These are phyloP conservation scores for Auricularia sp. DNA, from an alignment of 768 basidiomycete genomes.

Conservation along the genomic window DNA sequence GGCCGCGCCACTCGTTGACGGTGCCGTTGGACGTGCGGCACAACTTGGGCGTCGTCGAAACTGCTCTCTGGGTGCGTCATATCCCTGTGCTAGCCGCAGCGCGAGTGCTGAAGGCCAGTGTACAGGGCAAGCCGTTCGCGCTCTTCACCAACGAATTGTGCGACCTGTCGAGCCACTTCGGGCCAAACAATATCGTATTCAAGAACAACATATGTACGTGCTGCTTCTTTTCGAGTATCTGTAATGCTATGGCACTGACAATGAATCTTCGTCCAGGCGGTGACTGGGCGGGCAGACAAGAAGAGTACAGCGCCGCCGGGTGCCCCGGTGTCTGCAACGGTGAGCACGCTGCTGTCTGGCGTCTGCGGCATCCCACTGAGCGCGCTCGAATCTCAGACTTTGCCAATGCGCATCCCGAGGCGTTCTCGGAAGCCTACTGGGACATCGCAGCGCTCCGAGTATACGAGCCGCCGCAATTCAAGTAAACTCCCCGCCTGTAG, in stretches of 20 bases:
- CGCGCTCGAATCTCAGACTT: background rate
- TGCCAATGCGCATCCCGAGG: slow-evolving; percentile 5
- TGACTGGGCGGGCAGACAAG: slow-evolving; percentile 42
- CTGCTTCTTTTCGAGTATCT: background rate
- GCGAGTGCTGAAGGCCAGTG: background rate
- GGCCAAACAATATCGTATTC: slow-evolving; percentile 53
- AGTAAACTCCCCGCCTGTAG: no score
- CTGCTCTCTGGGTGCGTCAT: slow-evolving; percentile 40
- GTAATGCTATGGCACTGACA: background rate
- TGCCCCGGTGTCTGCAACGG: slow-evolving; percentile 46
- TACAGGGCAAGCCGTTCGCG: slow-evolving; percentile 47
- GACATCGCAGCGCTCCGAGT: slow-evolving; percentile 11
- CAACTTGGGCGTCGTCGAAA: slow-evolving; percentile 33
- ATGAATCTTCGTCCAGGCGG: slow-evolving; percentile 30
- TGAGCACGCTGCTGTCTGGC: no score
- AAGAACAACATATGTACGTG: slow-evolving; percentile 58
- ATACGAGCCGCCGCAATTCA: slow-evolving; percentile 1
- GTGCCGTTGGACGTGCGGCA: slow-evolving; percentile 20
- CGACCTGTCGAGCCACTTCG: slow-evolving; percentile 43
- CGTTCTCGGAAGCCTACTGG: slow-evolving; percentile 14
- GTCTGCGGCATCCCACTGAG: no score
- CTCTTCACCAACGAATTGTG: slow-evolving; percentile 51
- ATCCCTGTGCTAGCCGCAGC: background rate
- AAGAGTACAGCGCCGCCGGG: slow-evolving; percentile 33
- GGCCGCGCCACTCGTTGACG: slow-evolving; percentile 32